Percentiles rank a stretch among this genome's conserved stretches.
phyloP scores from a whole-genome alignment of 352 stramenopile species.

The Phytophthora tentaculata region DNA sequence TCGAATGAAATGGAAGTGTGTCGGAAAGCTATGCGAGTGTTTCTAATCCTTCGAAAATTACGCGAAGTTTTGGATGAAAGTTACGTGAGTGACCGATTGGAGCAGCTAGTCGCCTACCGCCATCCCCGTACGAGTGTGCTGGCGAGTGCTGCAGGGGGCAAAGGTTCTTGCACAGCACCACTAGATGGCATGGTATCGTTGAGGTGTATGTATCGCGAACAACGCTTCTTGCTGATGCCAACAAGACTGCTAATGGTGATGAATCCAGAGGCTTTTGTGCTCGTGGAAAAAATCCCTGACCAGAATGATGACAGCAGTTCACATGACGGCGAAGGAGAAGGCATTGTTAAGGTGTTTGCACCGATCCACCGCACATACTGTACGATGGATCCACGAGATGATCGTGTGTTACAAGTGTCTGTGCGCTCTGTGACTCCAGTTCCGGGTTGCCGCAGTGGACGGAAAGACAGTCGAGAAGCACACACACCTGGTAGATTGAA shows the following conservation, averaged over 20 bases:
- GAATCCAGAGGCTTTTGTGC: slow-evolving; percentile 75
- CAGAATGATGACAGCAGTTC: slow-evolving; percentile 33
- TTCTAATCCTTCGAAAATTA: slow-evolving; percentile 65
- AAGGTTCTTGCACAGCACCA: slow-evolving; percentile 28
- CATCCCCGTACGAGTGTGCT: slow-evolving; percentile 66
- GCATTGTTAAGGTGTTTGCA: slow-evolving; percentile 67
- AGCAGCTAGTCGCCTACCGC: slow-evolving; percentile 58
- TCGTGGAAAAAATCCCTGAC: slow-evolving; percentile 56
- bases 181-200: slow-evolving; percentile 78
- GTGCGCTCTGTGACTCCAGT: slow-evolving; percentile 64
- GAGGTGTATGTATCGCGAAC: slow-evolving; percentile 77
- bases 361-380: slow-evolving; percentile 79
- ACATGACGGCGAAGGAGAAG: slow-evolving; percentile 37
- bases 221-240: slow-evolving; percentile 71
- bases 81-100: slow-evolving; percentile 55
- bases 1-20: slow-evolving; percentile 78
- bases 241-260: slow-evolving; percentile 70
- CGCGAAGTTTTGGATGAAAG: slow-evolving; percentile 54
- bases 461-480: slow-evolving; percentile 44
- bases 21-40: slow-evolving; percentile 72
- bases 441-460: slow-evolving; percentile 64
- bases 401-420: slow-evolving; percentile 73
- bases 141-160: slow-evolving; percentile 35
- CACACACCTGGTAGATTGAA: slow-evolving; percentile 27
- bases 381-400: slow-evolving; percentile 70